These are phyloP conservation scores for Volvox africanus DNA, from an alignment of 139 green algal species.

Conservation along the genomic window DNA sequence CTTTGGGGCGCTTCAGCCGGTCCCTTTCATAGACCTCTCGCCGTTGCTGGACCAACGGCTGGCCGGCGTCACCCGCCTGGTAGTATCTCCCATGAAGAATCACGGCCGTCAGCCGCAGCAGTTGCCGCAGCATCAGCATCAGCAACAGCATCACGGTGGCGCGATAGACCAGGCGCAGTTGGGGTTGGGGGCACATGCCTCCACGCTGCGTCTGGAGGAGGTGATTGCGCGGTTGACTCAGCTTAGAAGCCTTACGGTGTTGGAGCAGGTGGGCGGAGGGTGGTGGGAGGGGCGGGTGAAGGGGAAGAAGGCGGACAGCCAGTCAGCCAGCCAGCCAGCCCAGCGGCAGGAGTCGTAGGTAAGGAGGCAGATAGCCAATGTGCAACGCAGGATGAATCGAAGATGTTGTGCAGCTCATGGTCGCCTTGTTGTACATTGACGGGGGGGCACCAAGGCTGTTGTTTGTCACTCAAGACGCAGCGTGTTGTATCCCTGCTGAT, in stretches of 20 bases:
- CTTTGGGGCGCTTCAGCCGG: not conserved
- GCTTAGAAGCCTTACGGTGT: not conserved
- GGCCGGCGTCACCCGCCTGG: not conserved
- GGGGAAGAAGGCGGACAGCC: not conserved
- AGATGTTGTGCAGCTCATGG: not conserved
- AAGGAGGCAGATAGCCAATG: not conserved
- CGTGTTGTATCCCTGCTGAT: no score
- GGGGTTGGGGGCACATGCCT: not conserved
- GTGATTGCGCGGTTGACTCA: not conserved
- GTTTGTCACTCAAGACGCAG: no score
- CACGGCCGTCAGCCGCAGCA: not conserved
- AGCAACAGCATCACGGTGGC: not conserved
- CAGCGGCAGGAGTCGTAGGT: no score
- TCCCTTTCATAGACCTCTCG: conserved; percentile 1
- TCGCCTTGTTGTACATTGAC: not conserved
- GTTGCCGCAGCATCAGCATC: not conserved
- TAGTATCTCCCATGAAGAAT: not conserved
- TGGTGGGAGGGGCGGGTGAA: not conserved
- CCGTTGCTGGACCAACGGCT: conserved; percentile 2
- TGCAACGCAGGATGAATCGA: not conserved
- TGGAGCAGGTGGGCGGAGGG: conserved; percentile 4
- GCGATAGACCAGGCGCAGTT: not conserved
- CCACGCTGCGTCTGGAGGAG: not conserved
- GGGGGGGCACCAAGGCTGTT: no score
- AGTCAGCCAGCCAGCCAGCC: no score